A percentile compares a stretch with the other conserved stretches of the same genome.
These are phyloP conservation scores for Geotrichum bryndzae DNA, from an alignment of 1,139 yeast species.

Conservation along the genomic window DNA sequence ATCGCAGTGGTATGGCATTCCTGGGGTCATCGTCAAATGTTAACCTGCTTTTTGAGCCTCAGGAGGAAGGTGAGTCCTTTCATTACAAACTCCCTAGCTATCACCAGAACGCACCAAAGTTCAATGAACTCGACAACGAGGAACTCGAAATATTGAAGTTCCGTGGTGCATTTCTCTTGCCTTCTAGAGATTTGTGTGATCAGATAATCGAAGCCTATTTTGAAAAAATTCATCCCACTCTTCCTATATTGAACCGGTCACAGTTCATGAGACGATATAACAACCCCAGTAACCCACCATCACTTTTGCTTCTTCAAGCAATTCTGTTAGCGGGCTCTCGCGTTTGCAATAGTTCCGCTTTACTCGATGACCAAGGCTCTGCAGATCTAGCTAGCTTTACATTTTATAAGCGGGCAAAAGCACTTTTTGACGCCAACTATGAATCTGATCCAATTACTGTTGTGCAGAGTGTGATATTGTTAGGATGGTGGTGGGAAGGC, in stretches of 20 bases:
- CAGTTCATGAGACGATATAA: slow-evolving; percentile 54
- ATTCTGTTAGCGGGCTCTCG: slow-evolving; percentile 66
- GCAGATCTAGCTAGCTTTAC: slow-evolving; percentile 55
- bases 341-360: slow-evolving; percentile 51
- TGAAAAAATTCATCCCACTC: slow-evolving; percentile 58
- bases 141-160: slow-evolving; percentile 62
- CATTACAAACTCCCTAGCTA: slow-evolving; percentile 34
- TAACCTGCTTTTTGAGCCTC: slow-evolving; percentile 31
- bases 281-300: slow-evolving; percentile 61
- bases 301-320: slow-evolving; percentile 64
- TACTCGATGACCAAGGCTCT: slow-evolving; percentile 53
- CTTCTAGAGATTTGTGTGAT: slow-evolving; percentile 54
- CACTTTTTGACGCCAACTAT: slow-evolving; percentile 64
- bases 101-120: slow-evolving; percentile 21
- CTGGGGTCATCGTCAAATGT: slow-evolving; percentile 34
- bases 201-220: slow-evolving; percentile 61
- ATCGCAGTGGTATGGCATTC: slow-evolving; percentile 24
- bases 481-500: slow-evolving; percentile 72
- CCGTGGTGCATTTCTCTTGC: slow-evolving; percentile 67
- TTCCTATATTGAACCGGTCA: slow-evolving; percentile 62
- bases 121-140: slow-evolving; percentile 48
- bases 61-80: slow-evolving; percentile 30
- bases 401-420: slow-evolving; percentile 71
- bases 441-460: slow-evolving; percentile 65
- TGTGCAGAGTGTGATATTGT: slow-evolving; percentile 59